A percentile compares a stretch with the other conserved stretches of the same genome.
phyloP scores from a whole-genome alignment of 2,329 filamentous ascomycete genomes.

The Saccharata proteae region DNA sequence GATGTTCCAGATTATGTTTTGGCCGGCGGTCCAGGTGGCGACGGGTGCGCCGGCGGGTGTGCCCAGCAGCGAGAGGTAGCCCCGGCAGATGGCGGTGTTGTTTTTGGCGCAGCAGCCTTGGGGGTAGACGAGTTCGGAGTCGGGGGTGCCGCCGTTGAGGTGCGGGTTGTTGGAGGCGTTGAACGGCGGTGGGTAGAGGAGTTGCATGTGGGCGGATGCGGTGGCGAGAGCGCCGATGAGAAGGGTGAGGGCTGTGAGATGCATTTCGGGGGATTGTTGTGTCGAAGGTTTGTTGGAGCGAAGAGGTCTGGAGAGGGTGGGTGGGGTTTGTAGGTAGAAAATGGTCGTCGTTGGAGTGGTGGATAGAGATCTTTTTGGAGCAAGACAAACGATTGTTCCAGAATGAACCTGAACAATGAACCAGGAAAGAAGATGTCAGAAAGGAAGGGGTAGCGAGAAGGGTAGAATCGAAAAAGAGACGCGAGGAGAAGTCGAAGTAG shows the following conservation, averaged over 20 bases:
- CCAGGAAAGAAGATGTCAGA: no score
- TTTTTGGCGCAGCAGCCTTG: constrained; percentile 6
- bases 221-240: constrained; percentile 2
- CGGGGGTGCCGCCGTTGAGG: constrained; percentile 1
- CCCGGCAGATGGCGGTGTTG: constrained; percentile 5
- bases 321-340: no score
- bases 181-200: constrained; percentile 6
- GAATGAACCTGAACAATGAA: no score
- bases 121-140: constrained; percentile 6
- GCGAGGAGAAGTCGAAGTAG: no score
- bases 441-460: no score
- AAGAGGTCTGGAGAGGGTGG: no score
- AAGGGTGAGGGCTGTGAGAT: constrained; percentile 1
- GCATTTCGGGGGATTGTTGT: not conserved
- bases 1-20: constrained; percentile 4
- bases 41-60: constrained; percentile 7
- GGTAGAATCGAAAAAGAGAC: no score
- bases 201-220: constrained; percentile 8
- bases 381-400: no score
- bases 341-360: no score
- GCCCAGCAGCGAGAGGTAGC: constrained; percentile 6
- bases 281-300: not conserved
- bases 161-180: constrained; percentile 7
- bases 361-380: no score
- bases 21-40: constrained; percentile 6